Conservation (phyloP, 495 filamentous ascomycete species). For the Trypethelium eluteriae region DNA sequence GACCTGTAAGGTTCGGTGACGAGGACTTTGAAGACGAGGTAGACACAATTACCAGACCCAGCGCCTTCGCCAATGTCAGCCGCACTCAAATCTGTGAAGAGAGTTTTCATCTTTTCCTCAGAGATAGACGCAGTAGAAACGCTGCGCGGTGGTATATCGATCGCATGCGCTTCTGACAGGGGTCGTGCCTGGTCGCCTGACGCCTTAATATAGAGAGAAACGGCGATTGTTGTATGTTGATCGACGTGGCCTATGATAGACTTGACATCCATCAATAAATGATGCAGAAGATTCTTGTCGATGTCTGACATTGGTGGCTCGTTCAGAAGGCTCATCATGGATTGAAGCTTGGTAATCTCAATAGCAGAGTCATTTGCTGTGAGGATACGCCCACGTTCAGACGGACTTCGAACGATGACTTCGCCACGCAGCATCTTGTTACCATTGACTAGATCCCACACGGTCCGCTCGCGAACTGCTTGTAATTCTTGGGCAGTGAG, state of each 20-base stretch:
- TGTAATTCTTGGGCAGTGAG: slow-evolving; percentile 77
- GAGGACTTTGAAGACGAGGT: slow-evolving; percentile 75
- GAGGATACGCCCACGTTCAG: slow-evolving; percentile 71
- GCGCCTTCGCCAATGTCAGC: slow-evolving; percentile 75
- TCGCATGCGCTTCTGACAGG: slow-evolving; percentile 19
- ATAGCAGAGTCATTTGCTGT: slow-evolving; percentile 90
- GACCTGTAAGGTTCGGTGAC: slow-evolving; percentile 43
- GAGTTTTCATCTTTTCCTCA: slow-evolving; percentile 62
- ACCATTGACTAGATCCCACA: slow-evolving; percentile 88
- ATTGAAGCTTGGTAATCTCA: slow-evolving; percentile 83
- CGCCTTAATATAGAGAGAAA: slow-evolving; percentile 69
- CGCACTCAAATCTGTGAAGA: slow-evolving; percentile 78
- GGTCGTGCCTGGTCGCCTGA: slow-evolving; percentile 53
- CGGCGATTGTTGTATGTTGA: slow-evolving; percentile 63
- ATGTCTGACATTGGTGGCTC: slow-evolving; percentile 56
- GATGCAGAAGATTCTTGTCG: slow-evolving; percentile 69
- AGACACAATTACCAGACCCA: slow-evolving; percentile 59
- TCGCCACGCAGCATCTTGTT: slow-evolving; percentile 90
- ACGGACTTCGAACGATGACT: slow-evolving; percentile 85
- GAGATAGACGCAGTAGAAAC: slow-evolving; percentile 42
- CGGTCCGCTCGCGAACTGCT: slow-evolving; percentile 68
- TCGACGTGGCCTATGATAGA: slow-evolving; percentile 64
- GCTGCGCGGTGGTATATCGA: slow-evolving; percentile 27
- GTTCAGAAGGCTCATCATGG: slow-evolving; percentile 89
- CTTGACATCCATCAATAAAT: slow-evolving; percentile 77